Evolutionary conservation across 768 basidiomycete genomes (phyloP).

Genomic region (Rossbeevera mucosa): DNA sequence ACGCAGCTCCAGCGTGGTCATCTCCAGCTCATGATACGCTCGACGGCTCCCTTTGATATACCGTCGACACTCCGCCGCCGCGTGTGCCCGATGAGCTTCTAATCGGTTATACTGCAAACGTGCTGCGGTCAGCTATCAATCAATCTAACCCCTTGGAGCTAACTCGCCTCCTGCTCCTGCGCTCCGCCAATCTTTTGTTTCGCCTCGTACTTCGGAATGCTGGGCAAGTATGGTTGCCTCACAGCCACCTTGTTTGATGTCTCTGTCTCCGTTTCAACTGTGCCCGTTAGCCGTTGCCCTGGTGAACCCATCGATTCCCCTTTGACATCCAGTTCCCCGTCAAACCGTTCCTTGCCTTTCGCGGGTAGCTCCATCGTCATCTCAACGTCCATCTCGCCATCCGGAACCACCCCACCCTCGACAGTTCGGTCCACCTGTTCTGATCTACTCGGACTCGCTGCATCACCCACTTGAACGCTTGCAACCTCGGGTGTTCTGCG

Average conservation of each 20-base stretch:
- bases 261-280: slow-evolving; percentile 11
- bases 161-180: slow-evolving; percentile 26
- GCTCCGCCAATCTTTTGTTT: slow-evolving; percentile 27
- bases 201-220: slow-evolving; percentile 28
- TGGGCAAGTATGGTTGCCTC: slow-evolving; percentile 30
- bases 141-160: not conserved
- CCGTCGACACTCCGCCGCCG: slow-evolving; percentile 38
- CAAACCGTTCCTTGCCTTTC: slow-evolving; percentile 15
- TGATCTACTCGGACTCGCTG: not conserved
- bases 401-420: not conserved
- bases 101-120: slow-evolving; percentile 29
- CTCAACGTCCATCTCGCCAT: slow-evolving; percentile 7
- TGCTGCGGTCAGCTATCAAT: slow-evolving; percentile 3
- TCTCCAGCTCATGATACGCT: slow-evolving; percentile 58
- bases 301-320: slow-evolving; percentile 19
- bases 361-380: slow-evolving; percentile 1
- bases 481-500: slow-evolving; percentile 2
- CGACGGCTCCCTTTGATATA: slow-evolving; percentile 40
- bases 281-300: slow-evolving; percentile 1
- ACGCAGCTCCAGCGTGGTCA: slow-evolving; percentile 54
- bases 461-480: not conserved
- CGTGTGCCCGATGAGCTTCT: slow-evolving; percentile 36
- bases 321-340: slow-evolving; percentile 16
- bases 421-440: slow-evolving; percentile 1
- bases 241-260: slow-evolving; percentile 16